phyloP scores from a whole-genome alignment of 768 basidiomycete genomes.

The Tricholoma sp. region DNA sequence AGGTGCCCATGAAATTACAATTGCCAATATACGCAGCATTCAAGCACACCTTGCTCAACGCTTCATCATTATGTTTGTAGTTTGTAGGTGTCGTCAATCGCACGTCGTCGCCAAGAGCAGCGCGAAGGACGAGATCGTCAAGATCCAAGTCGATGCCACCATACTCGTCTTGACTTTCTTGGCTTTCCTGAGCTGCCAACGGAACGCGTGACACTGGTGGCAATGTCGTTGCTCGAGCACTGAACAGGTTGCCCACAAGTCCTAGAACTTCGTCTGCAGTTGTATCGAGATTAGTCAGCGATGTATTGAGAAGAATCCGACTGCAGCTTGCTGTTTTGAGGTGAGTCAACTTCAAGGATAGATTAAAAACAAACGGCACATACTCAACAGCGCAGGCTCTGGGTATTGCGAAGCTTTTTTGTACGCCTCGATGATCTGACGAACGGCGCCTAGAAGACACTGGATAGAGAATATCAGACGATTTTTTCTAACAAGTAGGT shows the following conservation, averaged over 20 bases:
- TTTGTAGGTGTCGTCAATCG: constrained; percentile 19
- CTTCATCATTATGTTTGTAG: constrained; percentile 39
- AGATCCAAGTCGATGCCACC: constrained; percentile 43
- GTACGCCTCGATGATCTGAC: constrained; percentile 42
- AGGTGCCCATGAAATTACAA: not conserved
- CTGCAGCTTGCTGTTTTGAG: not conserved
- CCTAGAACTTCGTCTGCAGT: constrained; percentile 52
- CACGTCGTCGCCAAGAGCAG: constrained; percentile 41
- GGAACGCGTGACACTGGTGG: constrained; percentile 33
- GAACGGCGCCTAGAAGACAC: constrained; percentile 29
- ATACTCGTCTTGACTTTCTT: constrained; percentile 80
- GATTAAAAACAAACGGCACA: not conserved
- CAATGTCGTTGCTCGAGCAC: constrained; percentile 45
- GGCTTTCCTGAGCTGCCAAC: constrained; percentile 33
- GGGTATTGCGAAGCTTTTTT: constrained; percentile 46
- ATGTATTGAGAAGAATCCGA: not conserved
- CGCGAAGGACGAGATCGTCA: constrained; percentile 57
- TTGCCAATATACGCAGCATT: not conserved
- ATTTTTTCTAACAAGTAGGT: not conserved
- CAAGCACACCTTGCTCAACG: constrained; percentile 43
- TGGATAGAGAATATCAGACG: not conserved
- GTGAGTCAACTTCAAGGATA: not conserved
- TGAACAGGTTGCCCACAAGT: constrained; percentile 57
- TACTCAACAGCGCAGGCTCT: constrained; percentile 43
- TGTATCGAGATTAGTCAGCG: constrained; percentile 31